These are phyloP conservation scores for Catharanthus roseus DNA, from an alignment of 257 asterid genomes.

Conservation along the genomic window DNA sequence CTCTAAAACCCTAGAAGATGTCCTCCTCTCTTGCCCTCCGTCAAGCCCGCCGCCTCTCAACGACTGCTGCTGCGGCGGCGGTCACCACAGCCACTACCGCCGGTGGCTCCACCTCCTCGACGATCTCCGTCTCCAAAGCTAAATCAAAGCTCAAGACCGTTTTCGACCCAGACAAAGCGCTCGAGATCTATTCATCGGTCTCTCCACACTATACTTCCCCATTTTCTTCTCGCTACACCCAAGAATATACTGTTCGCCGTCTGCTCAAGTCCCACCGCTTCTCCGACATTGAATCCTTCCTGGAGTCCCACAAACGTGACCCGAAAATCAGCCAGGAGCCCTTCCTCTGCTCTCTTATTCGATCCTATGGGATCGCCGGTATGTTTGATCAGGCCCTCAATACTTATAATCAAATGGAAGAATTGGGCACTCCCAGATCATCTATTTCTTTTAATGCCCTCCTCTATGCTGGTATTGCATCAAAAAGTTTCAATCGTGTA, in stretches of 20 bases:
- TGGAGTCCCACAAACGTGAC: constrained; percentile 66
- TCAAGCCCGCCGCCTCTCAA: constrained; percentile 54
- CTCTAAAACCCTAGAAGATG: constrained; percentile 26
- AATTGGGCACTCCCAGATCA: constrained; percentile 67
- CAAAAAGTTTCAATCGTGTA: constrained; percentile 44
- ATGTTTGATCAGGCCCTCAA: constrained; percentile 65
- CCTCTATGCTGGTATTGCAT: constrained; percentile 40
- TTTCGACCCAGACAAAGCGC: constrained; percentile 66
- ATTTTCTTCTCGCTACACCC: constrained; percentile 55
- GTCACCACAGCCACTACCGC: constrained; percentile 4
- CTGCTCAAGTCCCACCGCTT: constrained; percentile 66
- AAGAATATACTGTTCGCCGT: constrained; percentile 63
- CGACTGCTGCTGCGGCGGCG: constrained; percentile 20
- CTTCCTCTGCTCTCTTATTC: constrained; percentile 62
- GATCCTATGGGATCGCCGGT: constrained; percentile 69
- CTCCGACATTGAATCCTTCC: constrained; percentile 55
- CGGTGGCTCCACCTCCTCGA: constrained; percentile 12
- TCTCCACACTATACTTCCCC: constrained; percentile 41
- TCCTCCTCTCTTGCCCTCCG: constrained; percentile 40
- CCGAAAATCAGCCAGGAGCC: constrained; percentile 61
- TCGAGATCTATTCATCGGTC: constrained; percentile 59
- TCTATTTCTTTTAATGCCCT: constrained; percentile 62
- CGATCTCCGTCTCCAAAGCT: constrained; percentile 44
- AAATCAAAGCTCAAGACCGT: constrained; percentile 40
- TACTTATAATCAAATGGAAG: constrained; percentile 54